These are phyloP conservation scores for Schizothecium vesticola DNA, from an alignment of 495 filamentous ascomycete genomes.

Conservation along the genomic window DNA sequence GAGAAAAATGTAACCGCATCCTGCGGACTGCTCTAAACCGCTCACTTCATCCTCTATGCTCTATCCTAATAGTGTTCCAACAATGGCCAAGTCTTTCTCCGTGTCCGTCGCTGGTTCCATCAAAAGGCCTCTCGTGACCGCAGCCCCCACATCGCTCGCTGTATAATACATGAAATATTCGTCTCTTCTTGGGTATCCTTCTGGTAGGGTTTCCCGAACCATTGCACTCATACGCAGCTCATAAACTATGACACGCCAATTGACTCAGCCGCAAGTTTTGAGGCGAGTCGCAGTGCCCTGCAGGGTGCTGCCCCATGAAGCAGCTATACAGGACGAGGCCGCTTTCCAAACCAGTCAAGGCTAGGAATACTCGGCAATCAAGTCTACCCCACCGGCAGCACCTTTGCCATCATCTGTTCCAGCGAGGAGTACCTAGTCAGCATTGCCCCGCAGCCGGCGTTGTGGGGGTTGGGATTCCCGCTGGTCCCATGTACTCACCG, in stretches of 20 bases:
- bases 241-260: background rate
- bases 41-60: background rate
- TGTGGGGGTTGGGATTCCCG: no score
- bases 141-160: background rate
- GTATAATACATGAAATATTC: background rate
- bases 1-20: background rate
- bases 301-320: background rate
- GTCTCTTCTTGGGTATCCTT: background rate
- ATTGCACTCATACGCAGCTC: background rate
- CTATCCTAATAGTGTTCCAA: background rate
- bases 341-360: background rate
- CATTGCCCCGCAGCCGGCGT: no score
- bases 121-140: no score
- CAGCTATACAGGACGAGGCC: background rate
- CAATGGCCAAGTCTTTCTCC: background rate
- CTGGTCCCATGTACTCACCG: constrained; percentile 45
- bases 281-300: background rate
- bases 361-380: background rate
- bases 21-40: background rate
- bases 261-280: background rate
- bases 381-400: background rate
- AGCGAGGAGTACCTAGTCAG: background rate
- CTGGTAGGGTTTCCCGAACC: background rate
- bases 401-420: background rate
- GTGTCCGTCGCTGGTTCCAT: background rate